phyloP scores from a whole-genome alignment of 2,329 filamentous ascomycete species.

The Mycosphaerella arachidis region DNA sequence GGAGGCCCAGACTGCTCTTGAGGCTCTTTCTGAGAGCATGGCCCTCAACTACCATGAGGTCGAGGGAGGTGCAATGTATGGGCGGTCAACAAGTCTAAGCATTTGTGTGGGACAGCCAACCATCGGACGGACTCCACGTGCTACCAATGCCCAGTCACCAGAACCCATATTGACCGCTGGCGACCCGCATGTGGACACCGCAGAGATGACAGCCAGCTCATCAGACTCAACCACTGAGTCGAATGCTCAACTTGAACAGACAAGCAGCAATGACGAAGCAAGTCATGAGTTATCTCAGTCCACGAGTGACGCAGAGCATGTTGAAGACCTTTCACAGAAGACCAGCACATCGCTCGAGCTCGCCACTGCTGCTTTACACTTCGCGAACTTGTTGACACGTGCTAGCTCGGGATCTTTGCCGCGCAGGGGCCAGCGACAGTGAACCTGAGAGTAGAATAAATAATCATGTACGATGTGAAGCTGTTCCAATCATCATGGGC shows the following conservation, averaged over 20 bases:
- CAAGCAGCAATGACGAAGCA: background rate
- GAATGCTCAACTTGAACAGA: background rate
- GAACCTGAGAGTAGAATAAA: background rate
- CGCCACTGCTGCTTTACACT: slow-evolving; percentile 8
- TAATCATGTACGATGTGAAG: no score
- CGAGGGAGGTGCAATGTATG: slow-evolving; percentile 19
- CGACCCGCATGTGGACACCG: background rate
- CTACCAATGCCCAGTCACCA: background rate
- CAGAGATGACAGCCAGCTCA: background rate
- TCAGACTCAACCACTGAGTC: no score
- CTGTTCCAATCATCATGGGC: no score
- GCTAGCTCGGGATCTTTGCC: slow-evolving; percentile 6
- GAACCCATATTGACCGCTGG: background rate
- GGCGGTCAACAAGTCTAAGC: slow-evolving; percentile 9
- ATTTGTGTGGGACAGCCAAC: background rate
- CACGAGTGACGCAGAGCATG: background rate
- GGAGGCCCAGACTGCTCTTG: slow-evolving; percentile 3
- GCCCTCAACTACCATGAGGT: slow-evolving; percentile 14
- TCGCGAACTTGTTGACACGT: slow-evolving; percentile 12
- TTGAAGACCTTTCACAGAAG: background rate
- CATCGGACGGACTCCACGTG: background rate
- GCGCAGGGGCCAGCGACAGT: background rate
- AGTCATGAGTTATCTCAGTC: background rate
- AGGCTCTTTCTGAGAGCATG: background rate
- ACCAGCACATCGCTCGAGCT: background rate